phyloP scores from a whole-genome alignment of 73 alveolate species.

The Durusdinium trenchii region DNA sequence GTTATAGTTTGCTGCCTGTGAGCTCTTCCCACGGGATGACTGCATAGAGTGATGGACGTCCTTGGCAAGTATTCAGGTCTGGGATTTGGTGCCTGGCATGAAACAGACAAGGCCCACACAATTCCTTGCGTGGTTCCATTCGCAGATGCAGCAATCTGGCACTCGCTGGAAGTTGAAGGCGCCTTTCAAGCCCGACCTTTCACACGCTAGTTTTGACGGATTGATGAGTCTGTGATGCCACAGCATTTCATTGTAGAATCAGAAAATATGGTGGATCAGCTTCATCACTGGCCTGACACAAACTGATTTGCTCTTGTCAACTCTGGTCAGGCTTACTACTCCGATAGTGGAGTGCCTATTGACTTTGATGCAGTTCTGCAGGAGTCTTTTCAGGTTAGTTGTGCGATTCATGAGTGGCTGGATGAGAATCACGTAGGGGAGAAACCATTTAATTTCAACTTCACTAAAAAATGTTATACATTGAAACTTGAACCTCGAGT shows the following conservation, averaged over 20 bases:
- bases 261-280: too few relatives aligned
- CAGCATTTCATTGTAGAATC: too few relatives aligned
- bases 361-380: conserved; percentile 66
- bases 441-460: neutral
- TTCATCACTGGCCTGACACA: too few relatives aligned
- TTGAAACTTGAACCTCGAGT: neutral
- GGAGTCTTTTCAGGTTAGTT: neutral
- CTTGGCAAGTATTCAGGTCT: conserved; percentile 24
- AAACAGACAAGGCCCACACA: conserved; percentile 81
- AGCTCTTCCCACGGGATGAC: too few relatives aligned
- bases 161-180: conserved; percentile 33
- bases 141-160: conserved; percentile 74
- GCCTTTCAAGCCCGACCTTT: neutral
- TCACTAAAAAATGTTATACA: too few relatives aligned
- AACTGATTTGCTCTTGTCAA: neutral
- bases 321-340: neutral
- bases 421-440: neutral
- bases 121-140: conserved; percentile 67
- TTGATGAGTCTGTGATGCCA: too few relatives aligned
- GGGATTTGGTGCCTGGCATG: conserved; percentile 83
- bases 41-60: too few relatives aligned
- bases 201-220: too few relatives aligned
- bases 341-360: conserved; percentile 29
- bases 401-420: too few relatives aligned
- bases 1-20: too few relatives aligned